Evolutionary conservation across 2,329 filamentous ascomycete genomes (phyloP), one percentile per base, ranked within the genome.

Genomic region (Fusarium veterinarium): DNA sequence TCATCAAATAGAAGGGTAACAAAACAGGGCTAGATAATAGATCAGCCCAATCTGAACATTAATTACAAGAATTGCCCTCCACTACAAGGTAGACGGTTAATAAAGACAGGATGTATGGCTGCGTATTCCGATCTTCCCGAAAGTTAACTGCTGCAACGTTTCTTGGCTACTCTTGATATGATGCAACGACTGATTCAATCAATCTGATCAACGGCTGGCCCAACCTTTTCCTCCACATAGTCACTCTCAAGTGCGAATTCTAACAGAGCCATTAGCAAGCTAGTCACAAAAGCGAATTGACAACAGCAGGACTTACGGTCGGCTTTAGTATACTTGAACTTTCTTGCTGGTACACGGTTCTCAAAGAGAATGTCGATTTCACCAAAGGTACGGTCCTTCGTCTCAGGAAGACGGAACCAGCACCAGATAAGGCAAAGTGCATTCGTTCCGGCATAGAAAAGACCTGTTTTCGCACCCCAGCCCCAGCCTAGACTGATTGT

Each of bases 391-490:
- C 76, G 68, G 12, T 78, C 77, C 53, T 78, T 67, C 0, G 77
- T 79, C 60, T 80, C 79, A 0, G 79, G 79, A 3, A 80, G 71
- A 20, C 78, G 74, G 71, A 79, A 80, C 42, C 63, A 76, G 48
- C 71, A 74, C 66, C 84, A 84, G 14, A 82, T 52, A 23, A 83
- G 76, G 70, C 85, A 84, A n/a, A 85, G 76, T 2, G 72, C 41
- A 45, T 75, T 75, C 0, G 73, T 76, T 8, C 78, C 78, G 6
- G 78, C 79, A 46, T 80, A 82, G 35, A 82, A 75, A 35, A 81
- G 71, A 2, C 78, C 86, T 75, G 67, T 81, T 80, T 75, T 82
- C 64, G 83, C 83, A 75, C 71, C 83, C 79, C 78, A 79, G 33
- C 78, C 53, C 58, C 60, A 70, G 1, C 40, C 53, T 57, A n/a